These are phyloP conservation scores for Daldinia vernicosa DNA, from an alignment of 495 filamentous ascomycete species.

Conservation along the genomic window DNA sequence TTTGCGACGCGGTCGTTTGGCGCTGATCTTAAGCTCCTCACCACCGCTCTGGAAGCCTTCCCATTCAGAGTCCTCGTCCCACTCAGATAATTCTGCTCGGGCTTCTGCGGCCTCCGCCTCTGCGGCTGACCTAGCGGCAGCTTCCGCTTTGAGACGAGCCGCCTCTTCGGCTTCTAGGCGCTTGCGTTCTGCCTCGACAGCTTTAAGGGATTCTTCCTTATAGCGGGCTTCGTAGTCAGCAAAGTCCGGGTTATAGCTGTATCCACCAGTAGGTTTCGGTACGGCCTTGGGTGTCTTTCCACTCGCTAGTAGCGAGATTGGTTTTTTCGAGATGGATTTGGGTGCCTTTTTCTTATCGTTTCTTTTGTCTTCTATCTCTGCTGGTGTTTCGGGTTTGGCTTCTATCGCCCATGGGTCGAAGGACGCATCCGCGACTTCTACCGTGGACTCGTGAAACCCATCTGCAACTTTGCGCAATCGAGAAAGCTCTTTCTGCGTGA, in stretches of 20 bases:
- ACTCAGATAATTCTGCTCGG: constrained; percentile 72
- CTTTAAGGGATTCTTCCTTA: constrained; percentile 76
- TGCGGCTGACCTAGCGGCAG: constrained; percentile 62
- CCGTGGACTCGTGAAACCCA: constrained; percentile 66
- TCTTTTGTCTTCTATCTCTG: constrained; percentile 34
- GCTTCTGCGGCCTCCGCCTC: constrained; percentile 72
- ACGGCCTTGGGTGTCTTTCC: constrained; percentile 83
- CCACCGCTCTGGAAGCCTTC: constrained; percentile 77
- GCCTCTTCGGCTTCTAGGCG: constrained; percentile 72
- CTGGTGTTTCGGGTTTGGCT: constrained; percentile 54
- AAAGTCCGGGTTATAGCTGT: constrained; percentile 90
- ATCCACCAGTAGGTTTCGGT: constrained; percentile 76
- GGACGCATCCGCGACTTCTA: constrained; percentile 63
- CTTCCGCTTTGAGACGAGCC: constrained; percentile 63
- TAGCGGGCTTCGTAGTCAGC: constrained; percentile 82
- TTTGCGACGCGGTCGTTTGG: constrained; percentile 82
- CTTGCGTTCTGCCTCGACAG: constrained; percentile 80
- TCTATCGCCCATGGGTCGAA: constrained; percentile 79
- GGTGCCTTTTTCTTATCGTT: constrained; percentile 71
- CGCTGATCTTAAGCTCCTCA: constrained; percentile 70
- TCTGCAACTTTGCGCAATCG: constrained; percentile 80
- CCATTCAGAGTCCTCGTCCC: constrained; percentile 88
- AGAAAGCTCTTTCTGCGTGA: constrained; percentile 80
- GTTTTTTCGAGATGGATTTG: constrained; percentile 74
- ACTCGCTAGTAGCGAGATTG: constrained; percentile 79